Conservation (phyloP, 345 rosid genomes). For the Rhizophora mangle region DNA sequence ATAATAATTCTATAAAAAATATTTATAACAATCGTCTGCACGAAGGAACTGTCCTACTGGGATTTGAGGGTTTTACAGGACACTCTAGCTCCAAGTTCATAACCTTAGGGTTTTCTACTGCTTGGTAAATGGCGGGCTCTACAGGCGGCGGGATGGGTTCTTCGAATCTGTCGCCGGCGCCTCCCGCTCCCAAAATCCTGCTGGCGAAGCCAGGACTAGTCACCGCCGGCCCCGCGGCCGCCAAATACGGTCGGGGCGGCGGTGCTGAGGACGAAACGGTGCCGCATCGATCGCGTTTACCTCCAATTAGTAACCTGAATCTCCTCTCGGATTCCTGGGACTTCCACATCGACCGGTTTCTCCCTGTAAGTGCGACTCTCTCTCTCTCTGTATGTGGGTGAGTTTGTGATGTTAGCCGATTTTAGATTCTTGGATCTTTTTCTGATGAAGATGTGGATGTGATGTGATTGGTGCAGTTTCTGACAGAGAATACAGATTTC, state of each 20-base stretch:
- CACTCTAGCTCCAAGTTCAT: too few relatives aligned
- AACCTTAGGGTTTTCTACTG: too few relatives aligned
- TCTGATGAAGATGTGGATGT: not conserved
- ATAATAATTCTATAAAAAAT: too few relatives aligned
- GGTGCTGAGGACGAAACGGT: constrained; percentile 51
- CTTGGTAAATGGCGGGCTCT: constrained; percentile 37
- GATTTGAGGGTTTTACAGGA: too few relatives aligned
- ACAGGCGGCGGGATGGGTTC: constrained; percentile 25
- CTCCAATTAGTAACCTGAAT: constrained; percentile 64
- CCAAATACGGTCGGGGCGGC: constrained; percentile 54
- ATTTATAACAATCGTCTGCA: too few relatives aligned
- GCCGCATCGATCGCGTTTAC: constrained; percentile 56
- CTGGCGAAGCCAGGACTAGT: constrained; percentile 63
- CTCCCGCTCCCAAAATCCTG: constrained; percentile 68
- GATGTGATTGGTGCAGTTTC: constrained; percentile 43
- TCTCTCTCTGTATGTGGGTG: not conserved
- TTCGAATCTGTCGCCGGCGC: constrained; percentile 28
- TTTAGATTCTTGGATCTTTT: not conserved
- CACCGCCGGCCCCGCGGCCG: constrained; percentile 42
- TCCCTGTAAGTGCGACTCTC: constrained; percentile 48
- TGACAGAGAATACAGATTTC: constrained; percentile 82
- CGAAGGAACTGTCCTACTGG: too few relatives aligned
- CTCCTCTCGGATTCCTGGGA: constrained; percentile 90
- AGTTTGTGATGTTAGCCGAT: not conserved
- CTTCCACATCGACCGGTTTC: constrained; percentile 75